Conservation (phyloP, 805 yeast genomes). For the Kodamaea laetipori region DNA sequence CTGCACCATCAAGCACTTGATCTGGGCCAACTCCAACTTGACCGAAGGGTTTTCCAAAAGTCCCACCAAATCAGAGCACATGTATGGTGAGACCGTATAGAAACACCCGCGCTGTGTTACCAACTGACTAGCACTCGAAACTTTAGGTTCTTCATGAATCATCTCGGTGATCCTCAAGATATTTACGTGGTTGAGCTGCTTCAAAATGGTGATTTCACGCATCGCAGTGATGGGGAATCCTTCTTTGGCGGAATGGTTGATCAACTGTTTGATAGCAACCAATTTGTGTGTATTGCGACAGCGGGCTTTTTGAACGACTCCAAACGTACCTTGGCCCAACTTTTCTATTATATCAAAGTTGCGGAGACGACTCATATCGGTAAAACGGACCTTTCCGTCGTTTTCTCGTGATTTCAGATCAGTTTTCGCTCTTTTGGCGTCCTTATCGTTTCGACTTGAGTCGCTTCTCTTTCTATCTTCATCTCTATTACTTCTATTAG, state of each 20-base stretch:
- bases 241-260: conserved; percentile 75
- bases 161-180: conserved; percentile 78
- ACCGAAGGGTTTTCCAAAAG: conserved; percentile 78
- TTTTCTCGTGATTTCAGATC: background rate
- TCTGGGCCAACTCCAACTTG: conserved; percentile 59
- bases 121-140: conserved; percentile 33
- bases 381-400: conserved; percentile 13
- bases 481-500: background rate
- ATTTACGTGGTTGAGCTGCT: conserved; percentile 66
- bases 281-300: conserved; percentile 52
- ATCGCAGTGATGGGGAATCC: conserved; percentile 94
- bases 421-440: background rate
- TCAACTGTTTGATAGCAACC: conserved; percentile 86
- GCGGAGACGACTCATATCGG: conserved; percentile 33
- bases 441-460: background rate
- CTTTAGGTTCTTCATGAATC: conserved; percentile 50
- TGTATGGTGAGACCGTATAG: conserved; percentile 89
- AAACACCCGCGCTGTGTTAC: conserved; percentile 50
- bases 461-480: conserved; percentile 2
- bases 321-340: conserved; percentile 51
- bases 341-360: conserved; percentile 39
- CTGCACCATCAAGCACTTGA: conserved; percentile 82
- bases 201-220: conserved; percentile 84
- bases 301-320: conserved; percentile 80
- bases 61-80: conserved; percentile 91